Percentiles rank a stretch among this genome's conserved stretches.
Conservation (phyloP, 1,284 basidiomycete genomes). For the Puccinia polysora region DNA sequence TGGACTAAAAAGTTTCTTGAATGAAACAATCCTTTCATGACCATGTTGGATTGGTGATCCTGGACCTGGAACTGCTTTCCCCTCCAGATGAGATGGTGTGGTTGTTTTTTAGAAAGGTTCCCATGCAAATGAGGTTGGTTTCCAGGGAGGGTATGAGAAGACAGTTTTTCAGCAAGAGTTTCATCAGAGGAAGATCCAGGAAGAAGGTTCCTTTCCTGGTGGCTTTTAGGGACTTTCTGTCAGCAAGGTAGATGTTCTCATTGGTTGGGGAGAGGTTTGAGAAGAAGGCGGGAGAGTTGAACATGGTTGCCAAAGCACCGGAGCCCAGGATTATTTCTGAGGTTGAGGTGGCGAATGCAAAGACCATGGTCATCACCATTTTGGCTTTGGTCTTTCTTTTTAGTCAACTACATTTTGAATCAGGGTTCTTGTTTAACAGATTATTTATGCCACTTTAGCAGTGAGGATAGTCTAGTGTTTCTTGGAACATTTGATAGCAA, state of each 20-base stretch:
- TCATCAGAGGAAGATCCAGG: not conserved
- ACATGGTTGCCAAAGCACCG: too few species aligned
- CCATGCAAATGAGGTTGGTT: not conserved
- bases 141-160: not conserved
- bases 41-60: not conserved
- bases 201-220: not conserved
- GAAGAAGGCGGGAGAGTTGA: conserved; percentile 9
- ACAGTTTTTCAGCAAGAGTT: conserved; percentile 8
- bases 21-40: not conserved
- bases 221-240: not conserved
- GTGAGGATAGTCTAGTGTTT: too few species aligned
- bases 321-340: too few species aligned
- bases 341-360: too few species aligned
- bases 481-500: too few species aligned
- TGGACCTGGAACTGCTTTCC: not conserved
- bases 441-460: too few species aligned
- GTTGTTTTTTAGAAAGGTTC: not conserved
- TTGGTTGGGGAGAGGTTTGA: not conserved
- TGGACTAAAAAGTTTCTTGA: not conserved
- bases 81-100: not conserved
- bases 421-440: too few species aligned
- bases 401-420: too few species aligned
- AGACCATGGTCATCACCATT: too few species aligned
- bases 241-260: not conserved
- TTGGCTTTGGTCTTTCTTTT: too few species aligned